A percentile compares a stretch with the other conserved stretches of the same genome.
Evolutionary conservation across 1,284 basidiomycete species (phyloP).

Genomic region (Trichosporon sp.): DNA sequence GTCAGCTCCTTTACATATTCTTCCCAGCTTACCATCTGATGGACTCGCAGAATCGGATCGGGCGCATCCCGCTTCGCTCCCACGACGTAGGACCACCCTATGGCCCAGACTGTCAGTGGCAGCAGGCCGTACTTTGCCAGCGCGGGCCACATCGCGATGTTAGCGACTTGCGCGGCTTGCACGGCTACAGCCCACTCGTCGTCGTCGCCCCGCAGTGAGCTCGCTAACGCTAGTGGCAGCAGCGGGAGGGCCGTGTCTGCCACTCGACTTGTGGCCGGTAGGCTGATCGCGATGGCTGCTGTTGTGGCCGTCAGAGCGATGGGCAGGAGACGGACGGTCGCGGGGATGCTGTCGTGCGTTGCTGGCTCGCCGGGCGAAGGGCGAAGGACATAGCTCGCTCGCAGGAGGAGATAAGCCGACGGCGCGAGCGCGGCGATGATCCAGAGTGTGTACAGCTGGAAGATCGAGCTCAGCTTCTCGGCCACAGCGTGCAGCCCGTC

Average conservation of each 20-base stretch:
- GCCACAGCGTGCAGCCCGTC: background rate
- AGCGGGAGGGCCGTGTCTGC: constrained; percentile 15
- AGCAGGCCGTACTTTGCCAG: constrained; percentile 1
- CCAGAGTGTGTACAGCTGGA: background rate
- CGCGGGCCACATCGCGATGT: constrained; percentile 11
- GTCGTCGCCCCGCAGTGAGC: constrained; percentile 18
- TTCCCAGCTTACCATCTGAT: constrained; percentile 4
- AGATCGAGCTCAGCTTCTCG: background rate
- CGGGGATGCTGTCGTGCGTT: constrained; percentile 7
- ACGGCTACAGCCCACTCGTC: constrained; percentile 22
- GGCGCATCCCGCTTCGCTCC: constrained; percentile 16
- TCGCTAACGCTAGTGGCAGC: constrained; percentile 13
- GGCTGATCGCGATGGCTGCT: constrained; percentile 7
- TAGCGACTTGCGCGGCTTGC: constrained; percentile 15
- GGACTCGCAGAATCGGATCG: constrained; percentile 3
- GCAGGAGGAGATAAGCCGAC: constrained; percentile 13
- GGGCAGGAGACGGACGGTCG: constrained; percentile 15
- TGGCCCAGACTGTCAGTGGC: background rate
- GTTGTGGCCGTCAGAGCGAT: constrained; percentile 13
- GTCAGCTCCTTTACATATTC: background rate
- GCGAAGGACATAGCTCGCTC: constrained; percentile 11
- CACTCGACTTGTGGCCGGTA: background rate
- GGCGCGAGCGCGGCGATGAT: constrained; percentile 8
- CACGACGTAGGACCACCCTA: constrained; percentile 15
- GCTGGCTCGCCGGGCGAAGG: constrained; percentile 3